Evolutionary conservation across 2,329 filamentous ascomycete species (phyloP), one percentile per base, ranked within the genome.

Genomic region (Aureobasidium musti): DNA sequence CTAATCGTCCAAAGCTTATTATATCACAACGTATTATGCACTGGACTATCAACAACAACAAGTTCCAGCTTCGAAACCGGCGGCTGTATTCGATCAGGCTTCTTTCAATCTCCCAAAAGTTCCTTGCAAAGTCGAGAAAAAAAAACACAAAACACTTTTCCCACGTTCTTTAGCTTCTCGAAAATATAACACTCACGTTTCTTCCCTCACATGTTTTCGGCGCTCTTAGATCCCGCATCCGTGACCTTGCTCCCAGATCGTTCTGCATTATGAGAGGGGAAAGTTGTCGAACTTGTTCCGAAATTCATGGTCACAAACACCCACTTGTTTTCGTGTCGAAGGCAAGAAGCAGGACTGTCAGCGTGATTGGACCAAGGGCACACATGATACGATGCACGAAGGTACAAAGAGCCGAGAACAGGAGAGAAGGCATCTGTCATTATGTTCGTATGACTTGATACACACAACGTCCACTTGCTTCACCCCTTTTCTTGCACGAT

Each of bases 11-110:
- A 19, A 26, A 47, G 43, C 43, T n/a, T 23, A 23, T 4, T 4
- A 13, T 5, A 47, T 14, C 21, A 8, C 11, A 5, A 47, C 7
- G 71, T 72, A 2, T 80, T 75, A 65, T 75, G 73, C 1, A 77
- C 74, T 35, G 73, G 68, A 78, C 78, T 39, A 14, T 7, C 30
- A 30, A 30, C 30, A 30, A 30, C 30, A 4, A 5, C 30, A 30
- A 30, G 5, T 7, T 30, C 30, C 30, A 30, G 30, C 8, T 30
- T 4, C 35, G 14, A 39, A 5, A 39, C 35, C 17, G 35, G 5
- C 30, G 8, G 30, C 30, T 30, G 8, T 30, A 7, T 30, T 7
- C 30, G 5, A 7, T 30, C 30, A 30, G 30, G 30, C 30, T 30
- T 5, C 8, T 30, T 30, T 4, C 8, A 7, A 30, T 7, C 30